Conservation (phyloP, 2,329 filamentous ascomycete species). For the Sphaerostilbella broomeana region DNA sequence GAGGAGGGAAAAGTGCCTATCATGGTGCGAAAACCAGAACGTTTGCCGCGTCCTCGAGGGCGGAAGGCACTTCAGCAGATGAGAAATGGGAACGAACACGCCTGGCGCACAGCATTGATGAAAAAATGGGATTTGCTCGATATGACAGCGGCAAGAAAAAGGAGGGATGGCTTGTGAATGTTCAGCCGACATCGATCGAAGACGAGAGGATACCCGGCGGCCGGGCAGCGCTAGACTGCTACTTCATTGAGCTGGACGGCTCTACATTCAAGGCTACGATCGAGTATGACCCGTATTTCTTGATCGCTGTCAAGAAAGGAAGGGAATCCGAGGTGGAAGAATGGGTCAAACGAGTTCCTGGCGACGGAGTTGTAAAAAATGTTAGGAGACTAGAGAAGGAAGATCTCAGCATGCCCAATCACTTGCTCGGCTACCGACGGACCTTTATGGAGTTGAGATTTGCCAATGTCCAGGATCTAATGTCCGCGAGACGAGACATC, state of each 20-base stretch:
- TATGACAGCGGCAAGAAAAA: conserved; percentile 80
- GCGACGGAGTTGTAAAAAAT: conserved; percentile 74
- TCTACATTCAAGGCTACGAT: conserved; percentile 92
- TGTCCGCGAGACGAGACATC: conserved; percentile 77
- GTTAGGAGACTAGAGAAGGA: conserved; percentile 80
- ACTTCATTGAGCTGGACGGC: conserved; percentile 87
- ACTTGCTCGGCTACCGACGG: conserved; percentile 81
- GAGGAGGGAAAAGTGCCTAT: conserved; percentile 60
- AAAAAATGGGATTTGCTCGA: conserved; percentile 86
- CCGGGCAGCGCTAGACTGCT: conserved; percentile 87
- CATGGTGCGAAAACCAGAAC: conserved; percentile 68
- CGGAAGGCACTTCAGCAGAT: conserved; percentile 83
- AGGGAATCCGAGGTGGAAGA: conserved; percentile 92
- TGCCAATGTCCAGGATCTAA: conserved; percentile 76
- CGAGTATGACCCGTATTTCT: conserved; percentile 94
- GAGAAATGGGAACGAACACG: conserved; percentile 84
- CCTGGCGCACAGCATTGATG: conserved; percentile 84
- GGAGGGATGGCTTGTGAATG: conserved; percentile 90
- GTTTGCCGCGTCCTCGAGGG: conserved; percentile 69
- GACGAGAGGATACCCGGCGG: conserved; percentile 80
- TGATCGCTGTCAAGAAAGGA: conserved; percentile 82
- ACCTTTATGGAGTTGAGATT: conserved; percentile 85
- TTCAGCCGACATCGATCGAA: conserved; percentile 82
- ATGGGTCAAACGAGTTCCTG: conserved; percentile 73
- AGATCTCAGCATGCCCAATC: conserved; percentile 90